Base-by-base conservation (phyloP, 1,139 yeast genomes). In the Magnusiomyces tetraspermus region DNA sequence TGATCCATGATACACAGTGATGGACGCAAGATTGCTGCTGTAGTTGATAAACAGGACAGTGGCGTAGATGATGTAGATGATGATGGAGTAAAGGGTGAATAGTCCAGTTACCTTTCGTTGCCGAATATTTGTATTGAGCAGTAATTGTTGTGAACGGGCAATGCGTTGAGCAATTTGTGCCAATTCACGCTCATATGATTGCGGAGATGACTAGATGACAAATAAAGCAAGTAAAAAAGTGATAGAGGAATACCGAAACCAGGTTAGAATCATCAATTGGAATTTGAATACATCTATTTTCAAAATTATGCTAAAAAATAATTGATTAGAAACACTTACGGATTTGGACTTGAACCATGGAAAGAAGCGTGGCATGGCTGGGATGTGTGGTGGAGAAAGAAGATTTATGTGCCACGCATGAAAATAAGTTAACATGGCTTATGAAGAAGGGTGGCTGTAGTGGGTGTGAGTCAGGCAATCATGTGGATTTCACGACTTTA, bases 151-250 rank as follows among this genome's bases (percentile, higher is more conserved):
- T n/a, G 58, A 49, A 23, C 50, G 48, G 26, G 61, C 51, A 37
- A 67, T 63, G 50, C 63, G 58, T 30, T 56, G 52, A 19, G 67
- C 62, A 19, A 68, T 54, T 24, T 57, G 54, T 22, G 65, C 61
- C 48, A 68, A 58, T 50, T 63, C 69, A 51, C 61, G 61, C 52
- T 68, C 71, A 54, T 59, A 68, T 17, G 52, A 47, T 22, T 45
- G 45, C 26, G 55, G 50, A 6, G 45, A 23, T n/a, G 51, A 43
- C 47, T 46, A 21, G 22, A 36, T 11, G 24, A 31, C 42, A 36
- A 36, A 36, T 5, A 36, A 10, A 10, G 15, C 8, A 36, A n/a
- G 11, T 36, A 44, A 31, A 21, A 24, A 31, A 23, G n/a, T n/a
- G 47, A 49, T n/a, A n/a, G n/a, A 23, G 11, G 43, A 21, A 33